These are phyloP conservation scores for Apiospora arundinis DNA, from an alignment of 2,329 filamentous ascomycete species.

Conservation along the genomic window DNA sequence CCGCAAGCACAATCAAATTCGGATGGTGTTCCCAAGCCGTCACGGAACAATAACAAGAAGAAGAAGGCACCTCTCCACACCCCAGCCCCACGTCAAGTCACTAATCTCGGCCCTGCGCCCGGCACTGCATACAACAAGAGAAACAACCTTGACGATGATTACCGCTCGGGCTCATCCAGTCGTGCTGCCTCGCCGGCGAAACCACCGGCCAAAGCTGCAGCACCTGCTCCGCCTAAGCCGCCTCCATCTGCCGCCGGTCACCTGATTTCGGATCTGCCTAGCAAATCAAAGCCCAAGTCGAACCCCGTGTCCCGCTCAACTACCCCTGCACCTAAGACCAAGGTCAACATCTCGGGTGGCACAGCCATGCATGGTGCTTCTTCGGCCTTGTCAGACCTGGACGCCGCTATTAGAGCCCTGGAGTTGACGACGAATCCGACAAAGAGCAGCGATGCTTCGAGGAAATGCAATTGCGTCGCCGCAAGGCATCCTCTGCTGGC, in stretches of 20 bases:
- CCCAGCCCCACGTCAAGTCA: conserved; percentile 66
- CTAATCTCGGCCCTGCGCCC: conserved; percentile 66
- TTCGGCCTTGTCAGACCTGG: conserved; percentile 72
- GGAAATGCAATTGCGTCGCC: conserved; percentile 87
- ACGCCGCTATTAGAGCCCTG: conserved; percentile 84
- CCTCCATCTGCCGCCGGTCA: conserved; percentile 76
- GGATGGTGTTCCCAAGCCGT: conserved; percentile 52
- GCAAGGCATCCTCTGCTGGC: conserved; percentile 84
- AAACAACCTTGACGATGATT: conserved; percentile 70
- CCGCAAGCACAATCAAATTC: background rate
- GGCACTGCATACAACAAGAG: conserved; percentile 80
- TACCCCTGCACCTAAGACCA: conserved; percentile 63
- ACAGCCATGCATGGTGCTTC: conserved; percentile 83
- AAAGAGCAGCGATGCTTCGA: conserved; percentile 61
- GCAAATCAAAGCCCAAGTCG: conserved; percentile 61
- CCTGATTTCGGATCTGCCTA: conserved; percentile 78
- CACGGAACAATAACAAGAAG: conserved; percentile 57
- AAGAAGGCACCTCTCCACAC: conserved; percentile 68
- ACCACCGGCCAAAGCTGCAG: conserved; percentile 58
- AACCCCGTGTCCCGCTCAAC: conserved; percentile 58
- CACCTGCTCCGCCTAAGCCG: conserved; percentile 54
- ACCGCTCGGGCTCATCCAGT: conserved; percentile 60
- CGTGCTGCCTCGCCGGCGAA: conserved; percentile 48
- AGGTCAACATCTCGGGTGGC: conserved; percentile 77
- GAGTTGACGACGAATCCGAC: conserved; percentile 92